Evolutionary conservation across 257 asterid species (phyloP).

Genomic region (Osmanthus fragrans): DNA sequence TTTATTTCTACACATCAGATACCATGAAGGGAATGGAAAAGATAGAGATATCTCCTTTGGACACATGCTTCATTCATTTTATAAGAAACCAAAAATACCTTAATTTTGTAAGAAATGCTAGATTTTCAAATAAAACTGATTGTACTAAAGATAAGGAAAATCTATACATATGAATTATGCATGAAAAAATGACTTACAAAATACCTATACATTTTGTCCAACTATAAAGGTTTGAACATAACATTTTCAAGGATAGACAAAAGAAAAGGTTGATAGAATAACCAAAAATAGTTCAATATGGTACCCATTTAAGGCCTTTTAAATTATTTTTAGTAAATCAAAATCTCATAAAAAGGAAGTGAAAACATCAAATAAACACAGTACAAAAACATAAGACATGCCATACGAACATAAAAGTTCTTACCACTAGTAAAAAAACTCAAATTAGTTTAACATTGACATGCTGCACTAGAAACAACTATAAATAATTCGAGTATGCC

Average conservation of each 20-base stretch:
- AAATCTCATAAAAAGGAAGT: not conserved
- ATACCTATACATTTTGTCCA: not conserved
- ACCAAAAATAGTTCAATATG: not conserved
- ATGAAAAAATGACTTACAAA: not conserved
- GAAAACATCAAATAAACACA: not conserved
- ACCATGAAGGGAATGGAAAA: not conserved
- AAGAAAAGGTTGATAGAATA: not conserved
- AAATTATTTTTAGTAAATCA: not conserved
- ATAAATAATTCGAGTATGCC: constrained; percentile 1
- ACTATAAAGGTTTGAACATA: not conserved
- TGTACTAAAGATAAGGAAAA: not conserved
- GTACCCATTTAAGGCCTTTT: not conserved
- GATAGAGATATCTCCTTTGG: not conserved
- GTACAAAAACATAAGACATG: not conserved
- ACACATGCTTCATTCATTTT: not conserved
- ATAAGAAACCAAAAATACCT: not conserved
- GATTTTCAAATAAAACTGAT: not conserved
- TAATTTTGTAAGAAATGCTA: not conserved
- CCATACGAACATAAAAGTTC: not conserved
- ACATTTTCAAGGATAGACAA: not conserved
- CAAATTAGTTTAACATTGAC: not conserved
- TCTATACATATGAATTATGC: not conserved
- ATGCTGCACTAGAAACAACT: not conserved
- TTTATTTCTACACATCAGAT: not conserved
- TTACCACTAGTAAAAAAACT: not conserved